Base-by-base conservation (phyloP, 2,329 filamentous ascomycete species). In the Diplocarpon mali region DNA sequence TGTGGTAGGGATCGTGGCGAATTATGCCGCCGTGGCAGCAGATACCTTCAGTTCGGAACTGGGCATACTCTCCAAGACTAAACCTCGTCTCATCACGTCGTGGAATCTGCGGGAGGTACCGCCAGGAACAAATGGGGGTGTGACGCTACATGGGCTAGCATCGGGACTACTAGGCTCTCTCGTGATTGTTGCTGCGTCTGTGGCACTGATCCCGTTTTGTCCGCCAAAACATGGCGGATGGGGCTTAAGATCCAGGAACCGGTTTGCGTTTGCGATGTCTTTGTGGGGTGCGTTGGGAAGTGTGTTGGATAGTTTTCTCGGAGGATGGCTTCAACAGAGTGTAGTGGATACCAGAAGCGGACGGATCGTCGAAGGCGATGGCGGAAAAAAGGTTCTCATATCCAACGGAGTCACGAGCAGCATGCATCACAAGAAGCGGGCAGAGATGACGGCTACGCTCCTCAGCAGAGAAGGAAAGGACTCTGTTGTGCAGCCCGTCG, bases 41-140 rank as follows among this genome's bases (percentile, higher is more conserved):
- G 92, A 98, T 63, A 98, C 92, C 0, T 92, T 95, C 62, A 89
- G 85, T 46, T 95, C 88, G 10, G 92, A 98, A 67, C 78, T 98
- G 15, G 92, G 92, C 12, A 98, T 98, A 45, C 71, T 98, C 11
- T 83, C 89, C 6, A 76, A 72, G 47, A 73, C 73, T 17, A 69
- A 76, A 36, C 92, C 92, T 8, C 79, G 89, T 30, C 76, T 98
- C 31, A 90, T 98, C 60, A 95, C 87, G 3, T 89, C 85, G 12
- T 78, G 74, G 13, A 78, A 67, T 4, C 72, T 92, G 58, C 80
- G 84, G 47, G 74, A 77, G 52, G 92, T 96, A 0, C 89, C 92
- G 0, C 82, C 77, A 1, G 92, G 92, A 40, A 96, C 92, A 35
- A 98, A 98, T 60, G 92, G 92, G 28, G 92, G 90, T 13, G 85